Base-by-base conservation (phyloP, 768 basidiomycete species). In the Pleurotus platypus region DNA sequence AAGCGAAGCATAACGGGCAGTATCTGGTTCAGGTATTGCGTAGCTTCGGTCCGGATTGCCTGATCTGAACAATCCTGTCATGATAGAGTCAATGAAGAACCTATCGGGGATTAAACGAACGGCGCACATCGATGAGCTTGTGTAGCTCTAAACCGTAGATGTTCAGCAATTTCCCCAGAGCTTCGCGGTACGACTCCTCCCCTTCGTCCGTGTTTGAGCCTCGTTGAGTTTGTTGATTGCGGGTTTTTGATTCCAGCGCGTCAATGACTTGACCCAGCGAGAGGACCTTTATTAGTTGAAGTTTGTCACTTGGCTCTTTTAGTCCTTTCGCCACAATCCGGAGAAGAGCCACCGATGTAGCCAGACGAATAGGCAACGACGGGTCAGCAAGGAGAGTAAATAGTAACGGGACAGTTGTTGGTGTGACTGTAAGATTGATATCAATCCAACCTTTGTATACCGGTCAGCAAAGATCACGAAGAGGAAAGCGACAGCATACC, bases 361-460 rank as follows among this genome's bases (percentile, higher is more conserved):
- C 89, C 27, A 94, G 74, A 27, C 94, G 90, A 63, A 98, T 86
- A 2, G 89, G 80, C 26, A 93, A 70, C 9, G 87, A 86, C 0
- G 82, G 72, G 65, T 94, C 89, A 13, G 87, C 87, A 39, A 98
- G 81, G 40, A 97, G 78, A 38, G 79, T 83, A 68, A 95, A 94
- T 45, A 97, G 79, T 37, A 98, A 75, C 4, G 89, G 86, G 35
- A 98, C 84, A 2, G 95, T 93, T 12, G 81, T 83, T 11, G 90
- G 92, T 1, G 95, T 98, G 58, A 99, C 89, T 11, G 97, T 94
- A 60, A 98, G 76, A 66, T 93, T 94, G 62, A 99, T 95, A 66
- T 99, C 97, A 62, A 98, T 90, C 97, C 97, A 99, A 12, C 94
- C 96, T 97, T 64, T 15, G 57, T 49, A 39, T 43, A 55, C 18